These are phyloP conservation scores for Nakazawaea anatomiae DNA, from an alignment of 805 yeast genomes.

Conservation along the genomic window DNA sequence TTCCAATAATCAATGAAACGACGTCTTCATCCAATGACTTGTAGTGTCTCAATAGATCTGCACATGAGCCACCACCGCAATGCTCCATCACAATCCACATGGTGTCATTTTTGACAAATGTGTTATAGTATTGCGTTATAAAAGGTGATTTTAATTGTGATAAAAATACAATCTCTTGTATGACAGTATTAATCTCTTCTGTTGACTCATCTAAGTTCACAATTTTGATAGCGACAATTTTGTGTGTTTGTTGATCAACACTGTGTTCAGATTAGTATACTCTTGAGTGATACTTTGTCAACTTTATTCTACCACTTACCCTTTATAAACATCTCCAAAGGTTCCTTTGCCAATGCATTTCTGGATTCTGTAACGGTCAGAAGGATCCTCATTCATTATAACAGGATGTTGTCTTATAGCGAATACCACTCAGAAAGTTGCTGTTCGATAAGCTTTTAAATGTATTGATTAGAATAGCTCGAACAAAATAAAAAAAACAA, in stretches of 20 bases:
- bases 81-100: constrained; percentile 94
- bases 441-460: too few species aligned
- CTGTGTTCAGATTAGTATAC: constrained; percentile 4
- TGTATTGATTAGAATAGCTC: too few species aligned
- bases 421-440: background rate
- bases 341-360: constrained; percentile 78
- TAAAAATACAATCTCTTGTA: constrained; percentile 75
- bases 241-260: constrained; percentile 13
- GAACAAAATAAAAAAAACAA: too few species aligned
- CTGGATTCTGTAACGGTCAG: constrained; percentile 22
- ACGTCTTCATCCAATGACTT: constrained; percentile 52
- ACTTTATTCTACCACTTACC: constrained; percentile 21
- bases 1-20: constrained; percentile 56
- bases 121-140: constrained; percentile 61
- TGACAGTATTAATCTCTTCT: constrained; percentile 65
- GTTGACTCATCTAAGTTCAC: constrained; percentile 73
- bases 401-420: background rate
- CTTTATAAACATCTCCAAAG: constrained; percentile 82
- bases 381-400: constrained; percentile 12
- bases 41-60: constrained; percentile 58
- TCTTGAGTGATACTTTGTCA: background rate
- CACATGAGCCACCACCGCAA: constrained; percentile 92
- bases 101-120: constrained; percentile 56
- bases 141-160: constrained; percentile 59
- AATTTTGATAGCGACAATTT: constrained; percentile 78